Percentiles rank a stretch among this genome's conserved stretches.
phyloP scores from a whole-genome alignment of 805 yeast genomes.

The Soucietia sequanensis region DNA sequence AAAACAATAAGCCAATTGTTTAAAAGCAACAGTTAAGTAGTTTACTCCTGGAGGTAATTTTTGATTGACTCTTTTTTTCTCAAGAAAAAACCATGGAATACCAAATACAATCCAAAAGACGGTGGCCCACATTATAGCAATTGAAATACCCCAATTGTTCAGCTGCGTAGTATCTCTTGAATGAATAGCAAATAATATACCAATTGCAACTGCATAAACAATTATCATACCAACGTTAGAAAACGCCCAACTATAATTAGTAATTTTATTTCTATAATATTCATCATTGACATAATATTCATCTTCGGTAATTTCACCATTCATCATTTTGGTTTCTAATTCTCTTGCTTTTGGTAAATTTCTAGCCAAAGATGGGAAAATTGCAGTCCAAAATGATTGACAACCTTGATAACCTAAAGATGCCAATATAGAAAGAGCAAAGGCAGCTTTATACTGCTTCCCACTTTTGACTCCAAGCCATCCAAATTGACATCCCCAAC shows the following conservation, averaged over 20 bases:
- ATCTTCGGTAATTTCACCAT: conserved; percentile 4
- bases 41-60: conserved; percentile 1
- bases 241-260: conserved; percentile 5
- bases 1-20: conserved; percentile 3
- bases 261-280: conserved; percentile 6
- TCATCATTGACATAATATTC: conserved; percentile 3
- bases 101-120: conserved; percentile 6
- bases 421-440: conserved; percentile 2
- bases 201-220: conserved; percentile 4
- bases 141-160: conserved; percentile 6
- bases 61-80: conserved; percentile 2
- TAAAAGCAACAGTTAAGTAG: conserved; percentile 1
- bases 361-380: conserved; percentile 4
- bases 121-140: conserved; percentile 3
- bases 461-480: conserved; percentile 1
- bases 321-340: conserved; percentile 2
- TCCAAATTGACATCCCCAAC: conserved; percentile 2
- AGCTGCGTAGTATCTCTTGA: conserved; percentile 2
- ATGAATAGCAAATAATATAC: conserved; percentile 2
- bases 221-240: conserved; percentile 5
- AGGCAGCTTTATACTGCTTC: conserved; percentile 1
- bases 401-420: conserved; percentile 5
- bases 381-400: conserved; percentile 2
- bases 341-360: conserved; percentile 1
- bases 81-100: conserved; percentile 7